Evolutionary conservation across 2,329 filamentous ascomycete species (phyloP).

Genomic region (Parastagonospora avenae): DNA sequence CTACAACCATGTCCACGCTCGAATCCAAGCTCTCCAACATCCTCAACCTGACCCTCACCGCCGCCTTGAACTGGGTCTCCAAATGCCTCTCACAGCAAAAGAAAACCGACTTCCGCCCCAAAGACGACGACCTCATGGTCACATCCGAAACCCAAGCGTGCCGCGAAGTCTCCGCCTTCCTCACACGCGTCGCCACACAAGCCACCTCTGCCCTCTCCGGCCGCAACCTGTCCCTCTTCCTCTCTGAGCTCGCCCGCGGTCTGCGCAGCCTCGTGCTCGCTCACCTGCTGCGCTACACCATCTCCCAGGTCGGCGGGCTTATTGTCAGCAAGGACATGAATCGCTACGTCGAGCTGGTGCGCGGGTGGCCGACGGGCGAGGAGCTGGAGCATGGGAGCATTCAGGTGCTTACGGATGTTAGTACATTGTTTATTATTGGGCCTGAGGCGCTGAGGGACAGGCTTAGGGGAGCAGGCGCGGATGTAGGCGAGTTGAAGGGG

Average conservation of each 20-base stretch:
- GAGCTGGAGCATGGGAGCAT: slow-evolving; percentile 62
- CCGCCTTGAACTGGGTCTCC: slow-evolving; percentile 75
- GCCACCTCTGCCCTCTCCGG: slow-evolving; percentile 76
- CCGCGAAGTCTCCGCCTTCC: slow-evolving; percentile 78
- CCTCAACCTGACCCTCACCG: slow-evolving; percentile 72
- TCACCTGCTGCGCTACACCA: slow-evolving; percentile 92
- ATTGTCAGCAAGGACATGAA: slow-evolving; percentile 97
- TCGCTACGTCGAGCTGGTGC: slow-evolving; percentile 85
- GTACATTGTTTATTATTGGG: slow-evolving; percentile 93
- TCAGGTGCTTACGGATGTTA: slow-evolving; percentile 90
- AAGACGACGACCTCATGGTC: slow-evolving; percentile 62
- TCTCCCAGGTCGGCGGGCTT: slow-evolving; percentile 89
- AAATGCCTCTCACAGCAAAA: slow-evolving; percentile 77
- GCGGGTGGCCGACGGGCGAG: slow-evolving; percentile 74
- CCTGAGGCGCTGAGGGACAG: slow-evolving; percentile 59
- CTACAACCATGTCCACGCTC: slow-evolving; percentile 73
- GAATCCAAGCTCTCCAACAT: slow-evolving; percentile 82
- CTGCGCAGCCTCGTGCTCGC: slow-evolving; percentile 81
- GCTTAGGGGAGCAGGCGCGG: slow-evolving; percentile 52
- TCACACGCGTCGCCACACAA: slow-evolving; percentile 68
- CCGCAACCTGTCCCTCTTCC: slow-evolving; percentile 80
- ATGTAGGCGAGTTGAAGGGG: slow-evolving; percentile 68
- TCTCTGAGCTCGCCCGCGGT: slow-evolving; percentile 80
- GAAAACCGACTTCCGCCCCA: slow-evolving; percentile 89
- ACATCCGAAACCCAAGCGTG: slow-evolving; percentile 76